Percentiles rank a stretch among this genome's conserved stretches.
phyloP scores from a whole-genome alignment of 768 basidiomycete genomes.

The Amanita thiersii region DNA sequence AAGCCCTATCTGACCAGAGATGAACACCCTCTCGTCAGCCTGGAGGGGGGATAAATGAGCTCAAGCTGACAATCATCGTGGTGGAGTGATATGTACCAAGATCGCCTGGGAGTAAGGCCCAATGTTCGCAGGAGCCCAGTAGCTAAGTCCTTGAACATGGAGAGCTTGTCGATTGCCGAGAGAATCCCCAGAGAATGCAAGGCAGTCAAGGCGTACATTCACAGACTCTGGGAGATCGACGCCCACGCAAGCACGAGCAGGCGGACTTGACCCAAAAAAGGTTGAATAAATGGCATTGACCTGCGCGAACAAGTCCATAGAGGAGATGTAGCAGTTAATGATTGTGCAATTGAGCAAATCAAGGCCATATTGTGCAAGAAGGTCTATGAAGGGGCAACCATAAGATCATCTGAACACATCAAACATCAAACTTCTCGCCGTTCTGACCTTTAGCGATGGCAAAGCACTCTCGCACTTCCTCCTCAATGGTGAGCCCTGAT shows the following conservation, averaged over 20 bases:
- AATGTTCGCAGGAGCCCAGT: conserved; percentile 99
- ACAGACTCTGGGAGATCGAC: conserved; percentile 54
- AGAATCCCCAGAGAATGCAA: conserved; percentile 50
- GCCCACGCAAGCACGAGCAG: conserved; percentile 90
- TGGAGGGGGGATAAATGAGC: conserved; percentile 19
- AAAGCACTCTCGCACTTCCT: conserved; percentile 71
- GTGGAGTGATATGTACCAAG: conserved; percentile 38
- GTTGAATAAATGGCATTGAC: conserved; percentile 75
- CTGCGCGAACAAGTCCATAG: conserved; percentile 69
- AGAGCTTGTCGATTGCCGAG: conserved; percentile 55
- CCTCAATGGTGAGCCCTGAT: conserved; percentile 42
- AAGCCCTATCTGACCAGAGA: conserved; percentile 94
- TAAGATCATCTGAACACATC: not conserved
- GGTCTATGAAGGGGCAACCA: conserved; percentile 27
- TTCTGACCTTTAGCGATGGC: conserved; percentile 53
- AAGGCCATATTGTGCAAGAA: conserved; percentile 41
- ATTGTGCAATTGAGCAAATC: conserved; percentile 54
- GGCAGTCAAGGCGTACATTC: conserved; percentile 66
- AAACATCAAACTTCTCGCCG: conserved; percentile 10
- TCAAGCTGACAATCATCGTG: conserved; percentile 1
- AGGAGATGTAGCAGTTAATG: conserved; percentile 77
- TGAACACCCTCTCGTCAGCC: conserved; percentile 71
- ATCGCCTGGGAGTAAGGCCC: conserved; percentile 97
- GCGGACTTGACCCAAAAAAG: conserved; percentile 88
- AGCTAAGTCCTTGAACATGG: conserved; percentile 93